Evolutionary conservation across 192 early-diverging fungal species (phyloP).

Genomic region (Mortierella antarctica): DNA sequence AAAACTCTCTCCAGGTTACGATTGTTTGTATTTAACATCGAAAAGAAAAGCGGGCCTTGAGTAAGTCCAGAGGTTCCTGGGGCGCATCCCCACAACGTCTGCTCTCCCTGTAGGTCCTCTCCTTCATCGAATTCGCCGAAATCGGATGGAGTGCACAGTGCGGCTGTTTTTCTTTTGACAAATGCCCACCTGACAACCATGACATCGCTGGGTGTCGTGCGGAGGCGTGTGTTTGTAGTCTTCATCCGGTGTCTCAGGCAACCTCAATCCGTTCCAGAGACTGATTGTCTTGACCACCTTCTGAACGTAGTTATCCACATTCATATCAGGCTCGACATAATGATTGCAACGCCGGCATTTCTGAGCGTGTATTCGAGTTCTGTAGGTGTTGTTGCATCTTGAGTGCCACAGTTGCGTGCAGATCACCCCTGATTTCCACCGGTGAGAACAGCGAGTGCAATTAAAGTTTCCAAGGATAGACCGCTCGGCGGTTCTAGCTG

Average conservation of each 20-base stretch:
- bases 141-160: not conserved
- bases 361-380: slow-evolving; percentile 6
- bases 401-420: slow-evolving; percentile 10
- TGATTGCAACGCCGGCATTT: slow-evolving; percentile 10
- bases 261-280: slow-evolving; percentile 13
- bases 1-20: too few species aligned
- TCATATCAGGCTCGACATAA: slow-evolving; percentile 9
- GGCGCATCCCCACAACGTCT: too few species aligned
- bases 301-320: not conserved
- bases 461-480: not conserved
- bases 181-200: slow-evolving; percentile 11
- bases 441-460: not conserved
- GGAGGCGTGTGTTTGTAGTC: not conserved
- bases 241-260: not conserved
- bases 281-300: slow-evolving; percentile 5
- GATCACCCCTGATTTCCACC: slow-evolving; percentile 9
- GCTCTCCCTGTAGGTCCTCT: too few species aligned
- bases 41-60: too few species aligned
- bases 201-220: slow-evolving; percentile 21
- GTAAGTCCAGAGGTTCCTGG: too few species aligned
- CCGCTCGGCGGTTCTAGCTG: not conserved
- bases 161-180: not conserved
- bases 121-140: not conserved
- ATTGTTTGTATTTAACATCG: too few species aligned
- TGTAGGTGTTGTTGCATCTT: not conserved